phyloP scores from a whole-genome alignment of 345 rosid genomes.

The Lepidium sativum region DNA sequence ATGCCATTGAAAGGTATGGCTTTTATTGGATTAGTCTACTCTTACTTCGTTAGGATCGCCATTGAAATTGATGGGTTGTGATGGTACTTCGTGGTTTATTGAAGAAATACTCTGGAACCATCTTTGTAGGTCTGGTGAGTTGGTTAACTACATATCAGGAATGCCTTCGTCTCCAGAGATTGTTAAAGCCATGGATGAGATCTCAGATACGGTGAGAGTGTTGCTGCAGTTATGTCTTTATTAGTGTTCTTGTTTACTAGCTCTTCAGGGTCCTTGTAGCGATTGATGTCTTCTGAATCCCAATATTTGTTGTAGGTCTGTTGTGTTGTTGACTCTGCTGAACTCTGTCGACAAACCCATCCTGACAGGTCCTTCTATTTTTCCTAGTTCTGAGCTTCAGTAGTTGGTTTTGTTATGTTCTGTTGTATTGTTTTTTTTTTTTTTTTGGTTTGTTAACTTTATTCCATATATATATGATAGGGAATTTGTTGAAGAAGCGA shows the following conservation, averaged over 20 bases:
- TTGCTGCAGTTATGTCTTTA: not conserved
- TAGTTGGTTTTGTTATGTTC: not conserved
- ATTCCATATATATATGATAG: constrained; percentile 25
- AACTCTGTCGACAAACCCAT: constrained; percentile 90
- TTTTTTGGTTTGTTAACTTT: not conserved
- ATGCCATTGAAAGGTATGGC: constrained; percentile 73
- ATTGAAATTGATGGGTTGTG: constrained; percentile 5
- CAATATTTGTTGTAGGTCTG: constrained; percentile 49
- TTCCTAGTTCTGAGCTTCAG: not conserved
- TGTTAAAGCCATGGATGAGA: constrained; percentile 84
- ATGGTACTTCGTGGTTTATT: not conserved
- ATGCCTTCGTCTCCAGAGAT: constrained; percentile 69
- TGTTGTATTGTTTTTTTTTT: not conserved
- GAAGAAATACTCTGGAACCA: not conserved
- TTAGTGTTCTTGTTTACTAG: not conserved
- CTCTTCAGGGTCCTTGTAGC: not conserved
- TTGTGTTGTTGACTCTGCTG: constrained; percentile 89
- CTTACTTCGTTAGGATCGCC: not conserved
- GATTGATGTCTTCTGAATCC: not conserved
- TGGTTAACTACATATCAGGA: constrained; percentile 51
- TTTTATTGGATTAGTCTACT: not conserved
- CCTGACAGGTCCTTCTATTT: constrained; percentile 60
- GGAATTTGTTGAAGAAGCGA: constrained; percentile 87
- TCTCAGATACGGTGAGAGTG: constrained; percentile 58
- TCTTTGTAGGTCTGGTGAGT: constrained; percentile 56